Evolutionary conservation across 75 land plant species (phyloP).

Genomic region (Selaginella tamariscina): DNA sequence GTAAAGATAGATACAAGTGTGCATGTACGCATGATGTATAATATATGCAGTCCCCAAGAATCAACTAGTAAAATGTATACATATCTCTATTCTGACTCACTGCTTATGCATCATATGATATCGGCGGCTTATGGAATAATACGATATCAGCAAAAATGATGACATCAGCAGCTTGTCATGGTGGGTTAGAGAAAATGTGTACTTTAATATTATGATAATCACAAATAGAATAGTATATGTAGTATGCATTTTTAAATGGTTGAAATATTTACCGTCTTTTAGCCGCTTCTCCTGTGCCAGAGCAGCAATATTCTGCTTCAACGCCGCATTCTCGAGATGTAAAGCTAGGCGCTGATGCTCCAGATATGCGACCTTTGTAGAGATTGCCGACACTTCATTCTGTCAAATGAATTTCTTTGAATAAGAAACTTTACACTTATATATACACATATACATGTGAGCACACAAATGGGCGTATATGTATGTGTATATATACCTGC

Average conservation of each 20-base stretch:
- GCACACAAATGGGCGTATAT: background rate
- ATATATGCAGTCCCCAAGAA: background rate
- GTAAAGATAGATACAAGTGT: background rate
- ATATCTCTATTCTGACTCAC: background rate
- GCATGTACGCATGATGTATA: background rate
- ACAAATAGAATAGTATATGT: background rate
- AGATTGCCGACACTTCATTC: conserved; percentile 73
- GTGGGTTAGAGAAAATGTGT: background rate
- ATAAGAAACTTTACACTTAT: background rate
- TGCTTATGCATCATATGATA: too few relatives aligned
- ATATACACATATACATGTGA: too few relatives aligned
- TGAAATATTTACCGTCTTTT: conserved; percentile 66
- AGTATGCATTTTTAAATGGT: background rate
- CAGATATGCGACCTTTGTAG: conserved; percentile 81
- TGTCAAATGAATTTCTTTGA: conserved; percentile 15
- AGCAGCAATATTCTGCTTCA: conserved; percentile 84
- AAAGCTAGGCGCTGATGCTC: conserved; percentile 79
- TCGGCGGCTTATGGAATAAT: too few relatives aligned
- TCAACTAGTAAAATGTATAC: background rate
- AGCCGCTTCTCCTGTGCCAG: conserved; percentile 78
- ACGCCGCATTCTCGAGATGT: conserved; percentile 68
- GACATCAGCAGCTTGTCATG: background rate
- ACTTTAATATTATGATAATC: background rate
- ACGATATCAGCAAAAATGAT: too few relatives aligned
- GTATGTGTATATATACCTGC: conserved; percentile 35